Evolutionary conservation across 352 stramenopile species (phyloP), one percentile per base, ranked within the genome.

Genomic region (Phytopythium oedochilum): DNA sequence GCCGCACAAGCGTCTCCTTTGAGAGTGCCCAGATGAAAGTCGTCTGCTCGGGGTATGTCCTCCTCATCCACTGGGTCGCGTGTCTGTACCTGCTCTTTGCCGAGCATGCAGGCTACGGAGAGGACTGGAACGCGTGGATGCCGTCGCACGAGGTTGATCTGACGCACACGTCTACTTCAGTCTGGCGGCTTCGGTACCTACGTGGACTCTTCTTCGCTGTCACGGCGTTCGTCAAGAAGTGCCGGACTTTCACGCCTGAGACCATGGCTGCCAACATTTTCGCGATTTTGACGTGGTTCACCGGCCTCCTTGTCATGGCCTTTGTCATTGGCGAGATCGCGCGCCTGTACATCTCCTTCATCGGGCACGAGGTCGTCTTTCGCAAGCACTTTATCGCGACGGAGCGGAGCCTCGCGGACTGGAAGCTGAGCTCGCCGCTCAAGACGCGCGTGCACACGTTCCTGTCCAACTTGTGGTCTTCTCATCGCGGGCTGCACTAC

Each of bases 291-390:
- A 63, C 82, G 18, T 86, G 72, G 53, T 87, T 88, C 49, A 35
- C 66, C 5, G 73, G 79, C 0, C 45, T 82, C 1, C 63, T 89
- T 17, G 63, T 71, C 1, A 86, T 85, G 71, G 74, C 72, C 2
- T 89, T 88, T 59, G 82, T 88, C 66, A 88, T 88, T 49, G 75
- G 79, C 6, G 76, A 89, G 38, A 75, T 86, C 34, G 76, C 79
- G 2, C 83, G 68, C 32, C 55, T 89, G 31, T 88, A 83, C 60
- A 85, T 89, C 40, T 88, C 74, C 10, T 80, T 64, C 20, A 89
- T 86, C 23, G 60, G 70, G 11, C 82, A 88, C 40, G 68, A 88
- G 52, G 67, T 89, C 17, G 66, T 73, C 15, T 89, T 86, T 50
- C 76, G 73, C 20, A 88, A 86, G 40, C 64, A 89, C 35, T 69